Conservation (phyloP, 2,329 filamentous ascomycete species). For the Colletotrichum endophyticum region DNA sequence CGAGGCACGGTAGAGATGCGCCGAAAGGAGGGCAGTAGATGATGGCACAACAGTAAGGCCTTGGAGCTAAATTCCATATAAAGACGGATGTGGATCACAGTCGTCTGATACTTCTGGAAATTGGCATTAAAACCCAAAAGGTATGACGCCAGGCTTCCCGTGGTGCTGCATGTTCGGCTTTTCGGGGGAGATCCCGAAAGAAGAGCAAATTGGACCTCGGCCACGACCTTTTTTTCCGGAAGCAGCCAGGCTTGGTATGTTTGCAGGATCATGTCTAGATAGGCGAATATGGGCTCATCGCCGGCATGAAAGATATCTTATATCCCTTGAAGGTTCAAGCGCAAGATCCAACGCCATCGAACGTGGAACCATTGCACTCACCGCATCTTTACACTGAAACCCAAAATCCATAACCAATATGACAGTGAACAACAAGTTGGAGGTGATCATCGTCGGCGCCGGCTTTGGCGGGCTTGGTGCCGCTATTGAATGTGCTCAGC, state of each 20-base stretch:
- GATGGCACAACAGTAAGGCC: neutral
- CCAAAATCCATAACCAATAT: neutral
- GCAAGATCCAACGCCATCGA: neutral
- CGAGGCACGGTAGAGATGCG: neutral
- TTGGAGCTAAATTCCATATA: neutral
- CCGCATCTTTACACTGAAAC: neutral
- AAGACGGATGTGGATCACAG: neutral
- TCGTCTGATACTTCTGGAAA: neutral
- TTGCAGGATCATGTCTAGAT: neutral
- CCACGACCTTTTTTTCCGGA: neutral
- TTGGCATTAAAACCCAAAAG: neutral
- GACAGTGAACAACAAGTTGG: neutral
- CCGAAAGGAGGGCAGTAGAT: neutral
- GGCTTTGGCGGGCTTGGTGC: slow-evolving; percentile 66
- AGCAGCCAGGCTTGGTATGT: neutral
- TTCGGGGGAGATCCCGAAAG: neutral
- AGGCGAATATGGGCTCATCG: neutral
- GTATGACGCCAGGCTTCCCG: neutral
- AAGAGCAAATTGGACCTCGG: neutral
- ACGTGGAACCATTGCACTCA: neutral
- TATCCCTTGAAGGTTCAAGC: neutral
- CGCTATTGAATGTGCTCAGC: slow-evolving; percentile 62
- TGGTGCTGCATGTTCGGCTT: neutral
- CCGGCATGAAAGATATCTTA: neutral
- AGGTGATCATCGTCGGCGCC: slow-evolving; percentile 23